Percentiles rank a stretch among this genome's conserved stretches.
These are phyloP conservation scores for sweet orange (Citrus sinensis) DNA, from an alignment of 345 rosid genomes.

Conservation along the genomic window DNA sequence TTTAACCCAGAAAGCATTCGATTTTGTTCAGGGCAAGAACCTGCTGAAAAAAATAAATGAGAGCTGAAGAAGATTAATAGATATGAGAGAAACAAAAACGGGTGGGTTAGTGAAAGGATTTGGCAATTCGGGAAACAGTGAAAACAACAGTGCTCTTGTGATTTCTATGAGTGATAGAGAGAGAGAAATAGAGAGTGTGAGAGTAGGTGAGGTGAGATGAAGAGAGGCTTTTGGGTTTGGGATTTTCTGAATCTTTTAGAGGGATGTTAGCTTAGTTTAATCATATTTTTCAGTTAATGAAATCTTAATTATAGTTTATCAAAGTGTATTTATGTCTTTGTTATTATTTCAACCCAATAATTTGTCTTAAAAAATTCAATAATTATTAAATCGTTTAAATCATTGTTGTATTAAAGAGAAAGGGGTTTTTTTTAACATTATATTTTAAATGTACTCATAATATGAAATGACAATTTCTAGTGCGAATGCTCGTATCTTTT, in stretches of 20 bases:
- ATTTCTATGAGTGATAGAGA: not conserved
- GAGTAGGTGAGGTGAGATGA: slow-evolving; percentile 21
- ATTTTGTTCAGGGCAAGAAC: slow-evolving; percentile 7
- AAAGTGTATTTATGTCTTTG: not conserved
- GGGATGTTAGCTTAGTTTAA: slow-evolving; percentile 16
- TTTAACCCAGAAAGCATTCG: not conserved
- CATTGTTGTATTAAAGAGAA: too few species aligned
- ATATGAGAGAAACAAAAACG: slow-evolving; percentile 13
- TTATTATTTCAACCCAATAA: not conserved
- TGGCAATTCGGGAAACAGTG: slow-evolving; percentile 22
- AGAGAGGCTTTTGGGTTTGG: slow-evolving; percentile 29
- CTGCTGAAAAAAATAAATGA: not conserved
- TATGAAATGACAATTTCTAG: too few species aligned
- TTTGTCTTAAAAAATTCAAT: too few species aligned
- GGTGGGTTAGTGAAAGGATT: slow-evolving; percentile 9
- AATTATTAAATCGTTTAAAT: too few species aligned
- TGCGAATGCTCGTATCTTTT: too few species aligned
- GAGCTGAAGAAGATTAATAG: not conserved
- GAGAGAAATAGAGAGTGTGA: slow-evolving; percentile 1
- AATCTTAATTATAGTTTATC: not conserved
- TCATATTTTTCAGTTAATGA: not conserved
- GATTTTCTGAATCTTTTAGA: slow-evolving; percentile 28
- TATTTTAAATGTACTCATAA: too few species aligned
- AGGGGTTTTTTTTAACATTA: too few species aligned
- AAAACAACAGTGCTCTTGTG: slow-evolving; percentile 7